phyloP scores from a whole-genome alignment of 345 rosid species.

The Heritiera fomes region DNA sequence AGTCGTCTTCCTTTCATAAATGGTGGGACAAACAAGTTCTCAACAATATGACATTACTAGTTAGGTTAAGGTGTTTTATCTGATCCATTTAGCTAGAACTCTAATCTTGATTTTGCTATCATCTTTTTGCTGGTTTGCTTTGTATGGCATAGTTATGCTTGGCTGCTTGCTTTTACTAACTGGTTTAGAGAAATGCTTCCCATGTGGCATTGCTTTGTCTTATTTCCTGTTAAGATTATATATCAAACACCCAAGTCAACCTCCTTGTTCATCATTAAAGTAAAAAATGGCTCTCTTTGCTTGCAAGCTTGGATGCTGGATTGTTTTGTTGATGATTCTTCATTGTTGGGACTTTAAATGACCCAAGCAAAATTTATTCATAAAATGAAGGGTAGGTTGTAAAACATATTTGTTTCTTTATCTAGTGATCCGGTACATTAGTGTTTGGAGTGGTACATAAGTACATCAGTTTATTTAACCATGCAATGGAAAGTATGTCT shows the following conservation, averaged over 20 bases:
- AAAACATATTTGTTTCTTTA: not conserved
- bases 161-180: not conserved
- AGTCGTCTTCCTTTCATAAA: not conserved
- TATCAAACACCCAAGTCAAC: not conserved
- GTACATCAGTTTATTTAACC: not conserved
- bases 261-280: not conserved
- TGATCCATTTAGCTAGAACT: not conserved
- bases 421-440: not conserved
- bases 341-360: not conserved
- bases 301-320: not conserved
- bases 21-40: too few relatives aligned
- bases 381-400: not conserved
- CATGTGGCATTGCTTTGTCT: not conserved
- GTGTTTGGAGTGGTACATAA: not conserved
- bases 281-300: not conserved
- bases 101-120: not conserved
- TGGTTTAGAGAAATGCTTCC: not conserved
- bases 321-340: not conserved
- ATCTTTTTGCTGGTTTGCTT: not conserved
- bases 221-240: not conserved
- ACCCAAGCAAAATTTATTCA: not conserved
- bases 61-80: not conserved
- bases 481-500: not conserved
- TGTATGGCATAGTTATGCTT: not conserved
- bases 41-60: constrained; percentile 12